phyloP scores from a whole-genome alignment of 2,329 filamentous ascomycete genomes.

The Phoma herbarum region DNA sequence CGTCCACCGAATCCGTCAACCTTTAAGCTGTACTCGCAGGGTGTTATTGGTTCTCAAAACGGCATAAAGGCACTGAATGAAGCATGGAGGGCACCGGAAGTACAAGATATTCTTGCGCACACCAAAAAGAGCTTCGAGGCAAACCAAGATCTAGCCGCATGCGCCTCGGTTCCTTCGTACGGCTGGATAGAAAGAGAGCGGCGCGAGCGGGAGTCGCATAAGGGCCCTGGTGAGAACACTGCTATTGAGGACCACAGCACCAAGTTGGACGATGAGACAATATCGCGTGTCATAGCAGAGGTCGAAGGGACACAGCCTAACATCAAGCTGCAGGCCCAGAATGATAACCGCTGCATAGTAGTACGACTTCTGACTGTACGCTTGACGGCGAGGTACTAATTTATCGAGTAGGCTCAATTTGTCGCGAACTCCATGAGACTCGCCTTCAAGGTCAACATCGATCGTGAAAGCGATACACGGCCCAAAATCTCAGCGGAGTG shows the following conservation, averaged over 20 bases:
- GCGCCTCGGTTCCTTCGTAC: constrained; percentile 45
- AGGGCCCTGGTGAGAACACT: constrained; percentile 18
- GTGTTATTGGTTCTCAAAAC: constrained; percentile 47
- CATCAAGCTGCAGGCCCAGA: constrained; percentile 40
- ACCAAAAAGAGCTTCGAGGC: constrained; percentile 47
- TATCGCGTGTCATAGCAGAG: constrained; percentile 35
- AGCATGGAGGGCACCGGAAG: constrained; percentile 50
- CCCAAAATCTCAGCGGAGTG: constrained; percentile 45
- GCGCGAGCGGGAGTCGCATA: constrained; percentile 29
- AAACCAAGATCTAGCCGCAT: constrained; percentile 51
- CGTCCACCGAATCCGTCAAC: constrained; percentile 41
- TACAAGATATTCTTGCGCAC: constrained; percentile 47
- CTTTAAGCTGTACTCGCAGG: constrained; percentile 51
- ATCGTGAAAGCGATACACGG: constrained; percentile 36
- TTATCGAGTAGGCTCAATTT: constrained; percentile 34
- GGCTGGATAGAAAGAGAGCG: constrained; percentile 51
- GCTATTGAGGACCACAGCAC: constrained; percentile 7
- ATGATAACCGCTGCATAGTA: constrained; percentile 37
- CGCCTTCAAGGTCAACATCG: constrained; percentile 41
- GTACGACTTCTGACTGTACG: constrained; percentile 25
- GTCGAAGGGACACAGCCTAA: constrained; percentile 37
- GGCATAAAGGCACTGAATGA: constrained; percentile 50
- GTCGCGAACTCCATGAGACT: constrained; percentile 35
- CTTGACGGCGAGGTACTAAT: constrained; percentile 9
- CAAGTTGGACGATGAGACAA: constrained; percentile 32